Conservation (phyloP, 345 rosid species). For the Raphanus raphanistrum region DNA sequence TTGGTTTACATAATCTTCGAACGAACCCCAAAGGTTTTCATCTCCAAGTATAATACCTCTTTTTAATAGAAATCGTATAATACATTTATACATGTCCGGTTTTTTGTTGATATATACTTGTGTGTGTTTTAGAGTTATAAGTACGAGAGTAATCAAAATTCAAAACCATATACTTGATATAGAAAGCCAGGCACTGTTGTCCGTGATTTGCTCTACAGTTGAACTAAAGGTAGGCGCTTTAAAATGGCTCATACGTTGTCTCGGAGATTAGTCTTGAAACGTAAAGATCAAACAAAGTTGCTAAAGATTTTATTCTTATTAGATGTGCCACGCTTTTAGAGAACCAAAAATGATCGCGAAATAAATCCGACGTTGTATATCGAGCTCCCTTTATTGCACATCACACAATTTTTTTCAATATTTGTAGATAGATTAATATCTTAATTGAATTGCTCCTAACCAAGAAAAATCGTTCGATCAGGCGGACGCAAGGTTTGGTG, state of each 20-base stretch:
- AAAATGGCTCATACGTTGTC: background rate
- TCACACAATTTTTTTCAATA: background rate
- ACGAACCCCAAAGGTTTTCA: constrained; percentile 18
- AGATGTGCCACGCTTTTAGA: constrained; percentile 16
- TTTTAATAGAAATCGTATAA: no score
- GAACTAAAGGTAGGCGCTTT: background rate
- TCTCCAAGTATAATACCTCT: background rate
- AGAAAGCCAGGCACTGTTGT: background rate
- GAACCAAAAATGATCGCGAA: constrained; percentile 27
- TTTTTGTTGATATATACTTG: no score
- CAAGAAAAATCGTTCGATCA: background rate
- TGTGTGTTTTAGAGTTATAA: background rate
- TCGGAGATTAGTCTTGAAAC: constrained; percentile 16
- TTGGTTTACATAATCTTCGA: constrained; percentile 1
- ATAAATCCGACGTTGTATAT: background rate
- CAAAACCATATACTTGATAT: background rate
- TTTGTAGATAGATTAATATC: background rate
- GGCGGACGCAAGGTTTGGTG: no score
- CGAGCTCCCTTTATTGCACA: background rate
- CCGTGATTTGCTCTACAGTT: background rate
- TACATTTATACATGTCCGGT: no score
- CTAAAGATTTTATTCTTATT: constrained; percentile 9
- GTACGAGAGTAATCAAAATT: constrained; percentile 5
- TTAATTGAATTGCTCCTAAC: background rate
- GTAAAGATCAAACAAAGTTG: constrained; percentile 34